Percentiles rank a stretch among this genome's conserved stretches.
Evolutionary conservation across 306 rosid genomes (phyloP).

Genomic region (Cotoneaster glaucophyllus): DNA sequence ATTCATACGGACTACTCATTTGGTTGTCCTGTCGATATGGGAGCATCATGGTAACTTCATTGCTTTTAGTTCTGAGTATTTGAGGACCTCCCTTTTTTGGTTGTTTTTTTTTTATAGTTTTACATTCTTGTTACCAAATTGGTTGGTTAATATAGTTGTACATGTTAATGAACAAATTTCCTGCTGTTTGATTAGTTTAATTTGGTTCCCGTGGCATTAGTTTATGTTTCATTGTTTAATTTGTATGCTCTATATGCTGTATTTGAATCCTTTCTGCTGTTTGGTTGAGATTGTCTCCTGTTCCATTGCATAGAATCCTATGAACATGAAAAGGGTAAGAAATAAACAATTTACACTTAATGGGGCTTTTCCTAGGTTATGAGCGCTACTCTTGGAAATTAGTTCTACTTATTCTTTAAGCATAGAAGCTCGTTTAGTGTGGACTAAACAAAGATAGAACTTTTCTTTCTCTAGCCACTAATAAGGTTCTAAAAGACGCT

Average conservation of each 20-base stretch:
- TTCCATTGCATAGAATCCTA: background rate
- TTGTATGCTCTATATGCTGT: background rate
- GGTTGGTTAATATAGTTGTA: background rate
- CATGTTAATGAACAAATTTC: background rate
- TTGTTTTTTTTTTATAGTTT: too few relatives aligned
- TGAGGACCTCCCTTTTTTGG: background rate
- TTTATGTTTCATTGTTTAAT: background rate
- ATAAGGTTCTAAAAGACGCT: too few relatives aligned
- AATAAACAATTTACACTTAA: background rate
- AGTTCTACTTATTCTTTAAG: background rate
- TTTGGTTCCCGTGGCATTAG: background rate
- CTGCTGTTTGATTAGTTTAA: too few relatives aligned
- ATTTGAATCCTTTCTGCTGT: background rate
- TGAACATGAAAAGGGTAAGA: background rate
- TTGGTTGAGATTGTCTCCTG: background rate
- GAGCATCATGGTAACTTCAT: slow-evolving; percentile 71
- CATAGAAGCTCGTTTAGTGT: background rate
- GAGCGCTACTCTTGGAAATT: background rate
- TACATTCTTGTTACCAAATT: background rate
- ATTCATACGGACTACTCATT: slow-evolving; percentile 75
- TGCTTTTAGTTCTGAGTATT: background rate
- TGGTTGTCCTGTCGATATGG: slow-evolving; percentile 87
- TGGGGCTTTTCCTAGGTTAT: background rate
- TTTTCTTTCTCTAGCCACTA: background rate
- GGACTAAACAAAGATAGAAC: background rate